Evolutionary conservation across 768 basidiomycete species (phyloP), one percentile per base, ranked within the genome.

Genomic region (Symmetrospora coprosmae): DNA sequence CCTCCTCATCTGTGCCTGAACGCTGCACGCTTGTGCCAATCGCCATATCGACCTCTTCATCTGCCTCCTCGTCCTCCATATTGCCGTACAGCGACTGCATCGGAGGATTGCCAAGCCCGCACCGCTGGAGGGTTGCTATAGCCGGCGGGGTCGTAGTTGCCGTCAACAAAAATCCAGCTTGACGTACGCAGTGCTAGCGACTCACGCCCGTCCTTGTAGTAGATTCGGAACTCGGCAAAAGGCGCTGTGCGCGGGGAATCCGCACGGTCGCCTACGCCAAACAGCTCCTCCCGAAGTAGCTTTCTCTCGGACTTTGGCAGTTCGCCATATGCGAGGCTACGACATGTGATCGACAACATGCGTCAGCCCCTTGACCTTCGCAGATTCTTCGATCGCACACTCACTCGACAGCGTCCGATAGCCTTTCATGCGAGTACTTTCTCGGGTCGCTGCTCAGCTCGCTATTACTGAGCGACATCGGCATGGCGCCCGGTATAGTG

Each of bases 171-270:
- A 13, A 14, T 17, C 16, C 14, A 13, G 13, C 13, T 13, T 14
- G 14, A 11, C 13, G 45, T 21, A 27, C 11, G 23, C 48, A 33
- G 23, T n/a, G 23, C 4, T n/a, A 27, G 6, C 11, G 4, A 38
- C 41, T 28, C 31, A 58, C 55, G 41, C 11, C 55, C 6, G 16
- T 23, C 31, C 43, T 58, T 58, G 55, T 58, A 58, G 27, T 45
- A 58, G 17, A 58, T 41, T 17, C 55, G 40, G 37, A 58, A 58
- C 21, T 58, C 55, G 19, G 46, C n/a, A n/a, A 58, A 28, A 9
- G 55, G 55, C 17, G 46, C 23, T 2, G 55, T 27, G n/a, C 37
- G 27, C n/a, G 55, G 39, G 23, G 37, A 28, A 8, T 40, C 55
- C n/a, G n/a, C n/a, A n/a, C n/a, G n/a, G 40, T 58, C 37, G 11